Evolutionary conservation across 331 rosid genomes (phyloP).

Genomic region (Ulmus americana): DNA sequence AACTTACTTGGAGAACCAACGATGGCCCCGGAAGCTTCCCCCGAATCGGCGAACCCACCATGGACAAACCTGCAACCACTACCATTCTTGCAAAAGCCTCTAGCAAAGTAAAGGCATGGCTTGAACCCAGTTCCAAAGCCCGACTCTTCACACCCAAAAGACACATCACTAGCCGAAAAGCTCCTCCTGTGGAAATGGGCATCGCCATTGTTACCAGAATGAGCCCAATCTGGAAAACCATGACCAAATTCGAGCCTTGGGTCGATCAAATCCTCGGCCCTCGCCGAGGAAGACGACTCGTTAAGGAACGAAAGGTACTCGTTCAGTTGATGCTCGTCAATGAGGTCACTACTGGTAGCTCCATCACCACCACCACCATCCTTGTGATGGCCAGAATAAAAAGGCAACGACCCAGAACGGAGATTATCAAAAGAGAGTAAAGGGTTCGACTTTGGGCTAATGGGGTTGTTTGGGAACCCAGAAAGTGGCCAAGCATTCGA

Average conservation of each 20-base stretch:
- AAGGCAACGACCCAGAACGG: conserved; percentile 37
- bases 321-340: conserved; percentile 62
- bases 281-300: conserved; percentile 40
- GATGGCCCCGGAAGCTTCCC: conserved; percentile 32
- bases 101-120: conserved; percentile 63
- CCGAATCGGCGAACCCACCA: conserved; percentile 43
- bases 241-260: conserved; percentile 45
- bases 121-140: conserved; percentile 41
- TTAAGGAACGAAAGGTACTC: conserved; percentile 62
- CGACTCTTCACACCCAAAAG: conserved; percentile 44
- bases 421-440: conserved; percentile 51
- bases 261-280: conserved; percentile 54
- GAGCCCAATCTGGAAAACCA: conserved; percentile 51
- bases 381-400: conserved; percentile 27
- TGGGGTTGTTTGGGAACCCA: conserved; percentile 48
- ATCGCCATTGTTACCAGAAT: conserved; percentile 50
- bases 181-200: conserved; percentile 61
- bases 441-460: conserved; percentile 67
- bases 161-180: conserved; percentile 56
- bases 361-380: conserved; percentile 28
- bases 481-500: conserved; percentile 48
- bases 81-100: conserved; percentile 74
- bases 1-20: conserved; percentile 49
- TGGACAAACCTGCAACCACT: conserved; percentile 60
- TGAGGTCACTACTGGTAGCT: conserved; percentile 30